Base-by-base conservation (phyloP, 1,139 yeast species). In the Hyphopichia burtonii region DNA sequence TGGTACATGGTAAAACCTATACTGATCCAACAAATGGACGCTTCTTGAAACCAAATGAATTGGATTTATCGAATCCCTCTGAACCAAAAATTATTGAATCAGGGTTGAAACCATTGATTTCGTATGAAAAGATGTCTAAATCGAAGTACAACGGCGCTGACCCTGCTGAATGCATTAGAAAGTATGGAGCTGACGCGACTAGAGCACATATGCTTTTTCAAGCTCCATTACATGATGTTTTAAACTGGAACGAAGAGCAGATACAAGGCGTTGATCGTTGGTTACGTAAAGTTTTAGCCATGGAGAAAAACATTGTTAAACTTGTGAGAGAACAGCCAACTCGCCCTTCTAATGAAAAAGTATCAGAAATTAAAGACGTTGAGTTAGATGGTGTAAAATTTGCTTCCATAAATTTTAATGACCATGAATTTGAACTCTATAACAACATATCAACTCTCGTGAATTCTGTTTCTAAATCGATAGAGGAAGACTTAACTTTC, bases 71-170 rank as follows among this genome's bases (percentile, higher is more conserved):
- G 1, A 63, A 65, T 33, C 61, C 74, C 0, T 61, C 60, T 0
- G 55, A 61, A 5, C 84, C 86, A 3, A 53, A 63, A 10, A 68
- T 87, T 6, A 70, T 59, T 22, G 66, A 60, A 0, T 71, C 84
- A 0, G 86, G 85, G 1, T 58, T 61, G 38, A 48, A 55, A 0
- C 88, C 96, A 0, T 46, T 47, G 0, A 59, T 87, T 1, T 67
- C 87, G 0, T 89, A 63, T 57, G 98, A 93, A 57, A 93, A 93
- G 58, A 93, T 93, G 99, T 90, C 98, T 1, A 93, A 93, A 62
- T 90, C 97, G 1, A 93, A 93, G 57, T 82, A 82, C 56, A 93
- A 93, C 56, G 99, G 99, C 14, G 96, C 88, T 3, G 96, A 91
- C 56, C 98, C 98, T 0, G 79, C 75, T 1, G 78, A 76, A 44